phyloP scores from a whole-genome alignment of 371 early-diverging fungal genomes.

The Rhizopus microsporus region DNA sequence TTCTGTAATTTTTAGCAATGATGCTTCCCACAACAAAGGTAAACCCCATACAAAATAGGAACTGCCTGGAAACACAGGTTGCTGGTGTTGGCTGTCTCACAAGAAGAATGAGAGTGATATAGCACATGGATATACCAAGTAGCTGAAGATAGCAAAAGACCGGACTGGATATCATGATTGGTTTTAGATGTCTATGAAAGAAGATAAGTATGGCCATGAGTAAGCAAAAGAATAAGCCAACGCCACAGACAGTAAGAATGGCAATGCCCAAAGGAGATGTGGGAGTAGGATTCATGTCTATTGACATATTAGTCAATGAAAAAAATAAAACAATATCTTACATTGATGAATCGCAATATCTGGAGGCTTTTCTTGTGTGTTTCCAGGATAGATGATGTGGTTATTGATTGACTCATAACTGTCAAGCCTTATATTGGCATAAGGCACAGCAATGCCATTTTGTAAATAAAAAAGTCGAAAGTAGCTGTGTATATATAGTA shows the following conservation, averaged over 20 bases:
- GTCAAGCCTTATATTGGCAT: constrained; percentile 27
- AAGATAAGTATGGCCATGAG: constrained; percentile 31
- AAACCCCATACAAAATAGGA: constrained; percentile 28
- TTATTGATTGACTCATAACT: constrained; percentile 20
- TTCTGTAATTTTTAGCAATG: constrained; percentile 48
- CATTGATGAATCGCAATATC: constrained; percentile 18
- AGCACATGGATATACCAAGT: constrained; percentile 31
- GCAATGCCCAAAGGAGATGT: constrained; percentile 18
- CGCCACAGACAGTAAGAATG: constrained; percentile 14
- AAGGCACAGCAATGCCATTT: constrained; percentile 14
- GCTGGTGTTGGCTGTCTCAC: constrained; percentile 24
- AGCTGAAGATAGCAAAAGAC: constrained; percentile 42
- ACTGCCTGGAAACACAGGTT: constrained; percentile 31
- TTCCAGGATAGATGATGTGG: constrained; percentile 33
- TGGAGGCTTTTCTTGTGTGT: constrained; percentile 22
- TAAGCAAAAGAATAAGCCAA: constrained; percentile 25
- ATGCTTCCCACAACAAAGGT: constrained; percentile 40
- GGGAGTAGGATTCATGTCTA: constrained; percentile 33
- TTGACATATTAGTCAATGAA: neutral
- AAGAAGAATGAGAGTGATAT: constrained; percentile 20
- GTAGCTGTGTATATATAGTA: constrained; percentile 9
- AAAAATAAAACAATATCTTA: neutral
- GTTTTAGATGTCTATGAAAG: constrained; percentile 25
- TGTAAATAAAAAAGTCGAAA: constrained; percentile 19
- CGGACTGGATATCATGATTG: constrained; percentile 43